These are phyloP conservation scores for Excoecaria agallocha DNA, from an alignment of 345 rosid genomes.

Conservation along the genomic window DNA sequence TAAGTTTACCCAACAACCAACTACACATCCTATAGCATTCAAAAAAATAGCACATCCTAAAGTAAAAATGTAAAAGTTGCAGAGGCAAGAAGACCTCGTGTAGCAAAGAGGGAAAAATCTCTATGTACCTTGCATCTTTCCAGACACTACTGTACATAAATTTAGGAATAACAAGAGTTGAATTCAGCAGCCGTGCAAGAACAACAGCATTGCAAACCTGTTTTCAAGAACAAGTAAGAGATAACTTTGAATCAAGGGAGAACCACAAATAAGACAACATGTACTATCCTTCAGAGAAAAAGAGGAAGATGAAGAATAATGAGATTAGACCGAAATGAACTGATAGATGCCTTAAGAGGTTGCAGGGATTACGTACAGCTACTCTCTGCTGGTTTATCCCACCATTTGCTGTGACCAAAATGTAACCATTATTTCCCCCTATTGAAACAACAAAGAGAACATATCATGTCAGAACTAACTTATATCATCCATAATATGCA, in stretches of 20 bases:
- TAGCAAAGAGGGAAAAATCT: not conserved
- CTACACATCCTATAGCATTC: too few relatives aligned
- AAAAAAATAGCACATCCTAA: not conserved
- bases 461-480: conserved; percentile 10
- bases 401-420: conserved; percentile 93
- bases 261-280: not conserved
- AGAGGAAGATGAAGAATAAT: conserved; percentile 2
- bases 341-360: conserved; percentile 3
- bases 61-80: not conserved
- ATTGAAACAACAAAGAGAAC: conserved; percentile 14
- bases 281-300: conserved; percentile 4
- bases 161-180: conserved; percentile 86
- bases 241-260: conserved; percentile 17
- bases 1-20: not conserved
- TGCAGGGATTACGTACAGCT: conserved; percentile 62
- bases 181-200: conserved; percentile 75
- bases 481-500: not conserved
- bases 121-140: conserved; percentile 79
- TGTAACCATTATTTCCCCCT: conserved; percentile 88
- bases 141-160: conserved; percentile 95
- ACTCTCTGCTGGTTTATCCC: conserved; percentile 97
- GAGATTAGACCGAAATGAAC: conserved; percentile 2
- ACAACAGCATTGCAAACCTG: conserved; percentile 95
- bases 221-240: conserved; percentile 17
- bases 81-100: not conserved